Evolutionary conservation across 176 grass and related monocot species (phyloP).

Genomic region (Elymus sibiricus): DNA sequence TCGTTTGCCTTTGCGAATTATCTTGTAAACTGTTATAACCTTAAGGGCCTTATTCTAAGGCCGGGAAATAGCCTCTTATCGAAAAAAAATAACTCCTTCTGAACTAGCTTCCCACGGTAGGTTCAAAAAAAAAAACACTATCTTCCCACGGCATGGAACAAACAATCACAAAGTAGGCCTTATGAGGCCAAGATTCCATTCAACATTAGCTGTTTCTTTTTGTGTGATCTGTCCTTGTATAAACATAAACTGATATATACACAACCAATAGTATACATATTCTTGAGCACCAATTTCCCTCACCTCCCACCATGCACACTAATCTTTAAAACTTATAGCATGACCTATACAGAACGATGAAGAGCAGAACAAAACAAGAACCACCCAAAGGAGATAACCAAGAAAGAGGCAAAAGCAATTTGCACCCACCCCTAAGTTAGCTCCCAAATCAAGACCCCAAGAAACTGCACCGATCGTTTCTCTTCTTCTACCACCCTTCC

Average conservation of each 20-base stretch:
- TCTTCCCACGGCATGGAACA: no score
- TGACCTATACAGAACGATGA: slow-evolving; percentile 28
- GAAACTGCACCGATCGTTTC: not conserved
- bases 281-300: slow-evolving; percentile 22
- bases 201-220: not conserved
- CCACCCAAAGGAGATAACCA: not conserved
- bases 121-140: no score
- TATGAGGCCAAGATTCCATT: not conserved
- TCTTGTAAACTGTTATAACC: no score
- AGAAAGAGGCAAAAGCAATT: not conserved
- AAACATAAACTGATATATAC: slow-evolving; percentile 25
- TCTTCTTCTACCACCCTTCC: not conserved
- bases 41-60: no score
- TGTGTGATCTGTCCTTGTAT: slow-evolving; percentile 17
- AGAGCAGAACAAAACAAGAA: slow-evolving; percentile 6
- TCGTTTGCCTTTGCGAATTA: no score
- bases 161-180: no score
- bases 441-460: slow-evolving; percentile 11
- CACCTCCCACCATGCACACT: slow-evolving; percentile 27
- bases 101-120: no score
- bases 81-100: no score
- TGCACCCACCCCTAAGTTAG: not conserved
- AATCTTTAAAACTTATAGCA: slow-evolving; percentile 36
- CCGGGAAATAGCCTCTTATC: no score
- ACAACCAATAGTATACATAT: slow-evolving; percentile 6